Evolutionary conservation across 805 yeast genomes (phyloP).

Genomic region (Candida arabinofermentans): DNA sequence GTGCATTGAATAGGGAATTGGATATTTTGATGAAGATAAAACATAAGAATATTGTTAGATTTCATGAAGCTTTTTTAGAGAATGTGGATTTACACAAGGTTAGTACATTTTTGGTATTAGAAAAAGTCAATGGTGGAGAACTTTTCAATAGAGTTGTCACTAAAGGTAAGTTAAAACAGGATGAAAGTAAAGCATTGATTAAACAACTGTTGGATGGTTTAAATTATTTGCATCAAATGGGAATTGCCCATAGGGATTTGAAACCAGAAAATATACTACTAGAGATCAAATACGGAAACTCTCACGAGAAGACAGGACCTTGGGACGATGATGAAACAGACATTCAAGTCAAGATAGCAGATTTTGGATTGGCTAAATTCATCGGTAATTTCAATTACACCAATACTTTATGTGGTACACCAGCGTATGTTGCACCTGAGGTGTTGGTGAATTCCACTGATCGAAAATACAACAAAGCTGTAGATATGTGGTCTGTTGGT

Average conservation of each 20-base stretch:
- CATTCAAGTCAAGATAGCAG: constrained; percentile 70
- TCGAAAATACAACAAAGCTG: constrained; percentile 62
- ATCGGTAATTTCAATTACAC: constrained; percentile 73
- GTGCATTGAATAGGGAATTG: constrained; percentile 57
- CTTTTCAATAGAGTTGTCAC: constrained; percentile 66
- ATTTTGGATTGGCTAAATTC: constrained; percentile 70
- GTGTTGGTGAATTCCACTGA: constrained; percentile 49
- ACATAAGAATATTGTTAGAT: constrained; percentile 68
- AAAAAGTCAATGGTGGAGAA: constrained; percentile 73
- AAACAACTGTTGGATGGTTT: constrained; percentile 56
- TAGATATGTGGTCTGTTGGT: constrained; percentile 81
- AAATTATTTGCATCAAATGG: constrained; percentile 85
- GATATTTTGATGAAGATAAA: constrained; percentile 58
- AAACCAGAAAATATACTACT: constrained; percentile 85
- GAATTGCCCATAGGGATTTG: constrained; percentile 88
- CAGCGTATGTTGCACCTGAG: constrained; percentile 86
- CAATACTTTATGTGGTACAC: constrained; percentile 79
- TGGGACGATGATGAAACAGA: constrained; percentile 60
- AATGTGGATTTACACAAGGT: constrained; percentile 43
- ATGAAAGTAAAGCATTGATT: constrained; percentile 59
- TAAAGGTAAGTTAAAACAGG: constrained; percentile 57
- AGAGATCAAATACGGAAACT: constrained; percentile 40
- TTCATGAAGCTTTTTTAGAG: constrained; percentile 52
- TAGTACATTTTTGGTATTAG: constrained; percentile 62
- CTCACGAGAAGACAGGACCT: constrained; percentile 36